Evolutionary conservation across 164 flowering plant genomes (phyloP).

Genomic region (Annona squamosa): DNA sequence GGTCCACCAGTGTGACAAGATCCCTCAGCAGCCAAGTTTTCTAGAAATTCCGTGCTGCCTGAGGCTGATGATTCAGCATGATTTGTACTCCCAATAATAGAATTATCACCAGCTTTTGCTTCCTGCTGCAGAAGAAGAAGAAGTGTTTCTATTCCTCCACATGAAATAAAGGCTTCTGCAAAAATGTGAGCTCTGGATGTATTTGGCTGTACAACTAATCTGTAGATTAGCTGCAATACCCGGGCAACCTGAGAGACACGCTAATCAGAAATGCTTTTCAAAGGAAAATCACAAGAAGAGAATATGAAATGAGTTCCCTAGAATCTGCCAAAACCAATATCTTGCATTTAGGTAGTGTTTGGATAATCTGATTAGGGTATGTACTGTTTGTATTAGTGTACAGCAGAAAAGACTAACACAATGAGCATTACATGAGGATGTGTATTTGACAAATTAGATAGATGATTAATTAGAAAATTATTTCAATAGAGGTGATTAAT

Average conservation of each 20-base stretch:
- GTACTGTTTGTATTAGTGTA: neutral
- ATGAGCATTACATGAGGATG: too few relatives aligned
- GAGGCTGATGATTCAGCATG: conserved; percentile 14
- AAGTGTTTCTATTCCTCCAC: conserved; percentile 94
- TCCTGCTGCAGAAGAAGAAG: conserved; percentile 89
- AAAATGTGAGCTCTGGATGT: conserved; percentile 78
- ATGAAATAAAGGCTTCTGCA: conserved; percentile 79
- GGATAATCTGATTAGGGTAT: neutral
- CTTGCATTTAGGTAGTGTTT: neutral
- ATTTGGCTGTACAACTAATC: conserved; percentile 95
- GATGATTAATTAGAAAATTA: too few relatives aligned
- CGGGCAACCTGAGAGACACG: conserved; percentile 69
- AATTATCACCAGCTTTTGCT: conserved; percentile 75
- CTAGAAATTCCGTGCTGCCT: too few relatives aligned
- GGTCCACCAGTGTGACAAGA: conserved; percentile 17
- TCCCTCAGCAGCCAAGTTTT: conserved; percentile 5
- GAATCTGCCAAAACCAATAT: neutral
- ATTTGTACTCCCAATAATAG: conserved; percentile 22
- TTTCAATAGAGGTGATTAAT: too few relatives aligned
- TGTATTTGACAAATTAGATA: too few relatives aligned
- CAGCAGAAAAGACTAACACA: too few relatives aligned
- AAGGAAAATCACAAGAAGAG: neutral
- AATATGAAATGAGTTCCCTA: neutral
- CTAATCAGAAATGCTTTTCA: neutral
- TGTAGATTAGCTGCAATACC: conserved; percentile 80